Percentiles rank a stretch among this genome's conserved stretches.
Evolutionary conservation across 371 early-diverging fungal species (phyloP).

Genomic region (Phascolomyces articulosus): DNA sequence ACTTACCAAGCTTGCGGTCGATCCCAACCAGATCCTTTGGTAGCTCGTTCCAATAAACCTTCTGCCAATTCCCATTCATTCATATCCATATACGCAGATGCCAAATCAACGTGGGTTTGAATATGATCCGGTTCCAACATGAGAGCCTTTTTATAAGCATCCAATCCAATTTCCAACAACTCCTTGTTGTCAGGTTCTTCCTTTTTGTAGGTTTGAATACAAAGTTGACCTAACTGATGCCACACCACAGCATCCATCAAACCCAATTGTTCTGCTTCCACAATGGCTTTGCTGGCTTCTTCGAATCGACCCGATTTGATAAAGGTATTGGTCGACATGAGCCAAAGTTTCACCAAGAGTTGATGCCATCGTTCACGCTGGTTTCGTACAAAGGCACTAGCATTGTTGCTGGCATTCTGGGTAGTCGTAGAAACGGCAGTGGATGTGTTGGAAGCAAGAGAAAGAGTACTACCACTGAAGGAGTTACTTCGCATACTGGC

Average conservation of each 20-base stretch:
- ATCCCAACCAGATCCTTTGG: constrained; percentile 38
- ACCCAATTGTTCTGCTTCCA: constrained; percentile 62
- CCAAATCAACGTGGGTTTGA: constrained; percentile 24
- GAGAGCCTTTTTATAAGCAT: constrained; percentile 51
- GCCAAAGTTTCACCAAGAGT: constrained; percentile 45
- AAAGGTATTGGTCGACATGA: constrained; percentile 61
- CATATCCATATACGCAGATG: constrained; percentile 20
- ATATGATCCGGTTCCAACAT: constrained; percentile 41
- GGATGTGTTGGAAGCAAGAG: neutral
- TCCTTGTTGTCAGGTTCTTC: constrained; percentile 8
- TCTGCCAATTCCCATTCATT: constrained; percentile 34
- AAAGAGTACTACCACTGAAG: neutral
- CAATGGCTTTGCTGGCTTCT: constrained; percentile 63
- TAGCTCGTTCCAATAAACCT: constrained; percentile 28
- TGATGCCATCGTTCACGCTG: constrained; percentile 29
- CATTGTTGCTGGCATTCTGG: neutral
- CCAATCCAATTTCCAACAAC: constrained; percentile 35
- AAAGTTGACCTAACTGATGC: constrained; percentile 57
- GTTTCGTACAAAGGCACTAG: constrained; percentile 8
- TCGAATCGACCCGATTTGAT: constrained; percentile 55
- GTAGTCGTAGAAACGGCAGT: neutral
- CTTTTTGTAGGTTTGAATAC: constrained; percentile 10
- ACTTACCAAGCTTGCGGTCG: constrained; percentile 36
- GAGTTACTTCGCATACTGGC: constrained; percentile 10
- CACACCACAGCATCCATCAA: constrained; percentile 55